Evolutionary conservation across 768 basidiomycete genomes (phyloP).

Genomic region (Tricholoma saponaceum): DNA sequence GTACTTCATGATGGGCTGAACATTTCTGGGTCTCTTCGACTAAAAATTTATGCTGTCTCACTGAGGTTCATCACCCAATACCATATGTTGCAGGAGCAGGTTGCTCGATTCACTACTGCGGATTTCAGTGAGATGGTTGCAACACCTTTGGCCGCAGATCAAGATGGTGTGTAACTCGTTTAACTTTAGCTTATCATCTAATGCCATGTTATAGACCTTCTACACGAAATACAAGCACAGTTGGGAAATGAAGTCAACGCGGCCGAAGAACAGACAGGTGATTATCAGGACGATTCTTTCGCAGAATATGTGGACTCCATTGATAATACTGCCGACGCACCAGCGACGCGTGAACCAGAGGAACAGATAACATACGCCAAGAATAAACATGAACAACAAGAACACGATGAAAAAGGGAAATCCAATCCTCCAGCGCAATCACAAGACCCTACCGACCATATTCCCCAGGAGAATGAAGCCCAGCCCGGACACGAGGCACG

Average conservation of each 20-base stretch:
- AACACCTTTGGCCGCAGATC: slow-evolving; percentile 2
- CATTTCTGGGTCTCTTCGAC: slow-evolving; percentile 57
- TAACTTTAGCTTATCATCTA: not conserved
- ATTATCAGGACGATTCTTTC: not conserved
- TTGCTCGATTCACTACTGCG: slow-evolving; percentile 27
- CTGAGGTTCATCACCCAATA: slow-evolving; percentile 70
- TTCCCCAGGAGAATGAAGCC: not conserved
- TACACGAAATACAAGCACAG: slow-evolving; percentile 4
- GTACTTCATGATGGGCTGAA: slow-evolving; percentile 64
- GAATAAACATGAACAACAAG: not conserved
- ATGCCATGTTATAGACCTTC: not conserved
- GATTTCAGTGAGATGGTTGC: not conserved
- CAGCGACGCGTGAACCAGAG: not conserved
- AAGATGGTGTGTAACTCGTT: not conserved
- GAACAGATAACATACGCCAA: not conserved
- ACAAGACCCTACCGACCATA: not conserved
- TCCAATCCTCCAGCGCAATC: not conserved
- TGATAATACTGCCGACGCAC: not conserved
- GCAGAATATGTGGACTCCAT: not conserved
- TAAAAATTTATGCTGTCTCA: slow-evolving; percentile 41
- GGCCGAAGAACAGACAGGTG: not conserved
- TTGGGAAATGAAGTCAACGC: not conserved
- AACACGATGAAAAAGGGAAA: not conserved
- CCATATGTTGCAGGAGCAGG: slow-evolving; percentile 56
- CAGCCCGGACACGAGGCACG: not conserved